Base-by-base conservation (phyloP, 1,284 basidiomycete genomes). In the Leccinum pachyderme region DNA sequence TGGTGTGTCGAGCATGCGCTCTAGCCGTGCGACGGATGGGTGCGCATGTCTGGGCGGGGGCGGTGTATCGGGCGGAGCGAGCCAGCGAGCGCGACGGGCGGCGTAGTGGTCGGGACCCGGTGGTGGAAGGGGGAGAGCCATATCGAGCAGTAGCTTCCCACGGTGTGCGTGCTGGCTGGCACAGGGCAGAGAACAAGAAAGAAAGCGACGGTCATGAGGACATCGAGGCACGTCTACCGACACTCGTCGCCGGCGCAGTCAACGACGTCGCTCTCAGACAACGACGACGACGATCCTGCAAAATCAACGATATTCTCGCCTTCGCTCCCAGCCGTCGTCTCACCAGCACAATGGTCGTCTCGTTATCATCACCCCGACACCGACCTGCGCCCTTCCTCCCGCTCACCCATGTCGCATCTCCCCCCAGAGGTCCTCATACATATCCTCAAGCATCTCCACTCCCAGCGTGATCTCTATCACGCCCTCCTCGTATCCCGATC, bases 381-480 rank as follows among this genome's bases (percentile, higher is more conserved):
- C 41, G 56, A 64, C 47, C 51, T 63, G 37, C 64, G 62, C 33
- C 61, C 57, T 56, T 31, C 62, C 67, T 65, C 57, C 43, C 58
- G 65, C 63, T 79, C 80, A 56, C 83, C 75, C 63, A 81, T 81
- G 71, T 76, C 81, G 5, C 73, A 76, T 46, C 77, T 98, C 7
- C 95, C 95, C 2, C 88, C 93, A 52, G 95, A 98, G 72, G 84
- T 98, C 44, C 83, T 98, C 61, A 89, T 95, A n/a, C 87, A 98
- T 75, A 90, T 98, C 64, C 82, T 99, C 63, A 90, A 89, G 57
- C 86, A 94, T 62, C 79, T 99, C 11, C 83, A 90, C 56, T 80
- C 82, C 0, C 77, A 86, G 24, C 79, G 81, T 53, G 91, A 96
- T 73, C 79, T 97, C 41, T 84, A 89, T 61, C 79, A 81, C 58